Base-by-base conservation (phyloP, 78 protist species). In the Dictyostelium firmibasis region DNA sequence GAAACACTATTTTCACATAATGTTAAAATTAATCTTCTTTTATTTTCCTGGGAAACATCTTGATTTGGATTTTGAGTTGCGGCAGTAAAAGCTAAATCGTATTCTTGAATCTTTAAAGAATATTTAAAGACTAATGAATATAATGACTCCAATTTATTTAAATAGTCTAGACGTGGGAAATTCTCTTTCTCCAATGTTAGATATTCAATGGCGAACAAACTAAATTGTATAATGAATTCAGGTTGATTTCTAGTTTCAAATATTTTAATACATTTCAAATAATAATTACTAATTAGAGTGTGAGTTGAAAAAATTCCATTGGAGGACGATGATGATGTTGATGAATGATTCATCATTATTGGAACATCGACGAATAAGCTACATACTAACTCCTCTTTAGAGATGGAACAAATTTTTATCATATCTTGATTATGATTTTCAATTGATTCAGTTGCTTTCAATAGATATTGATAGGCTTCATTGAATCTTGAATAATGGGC, bases 201-300 rank as follows among this genome's bases (percentile, higher is more conserved):
- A 35, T 33, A 70, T 3, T 81, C 78, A 0, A 89, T 50, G 0
- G 94, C 85, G 38, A 69, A 47, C 23, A 89, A 33, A 36, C 86
- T 79, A 14, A 81, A 29, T 44, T 89, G 94, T 18, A 89, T 81
- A 8, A 78, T 47, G 27, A 62, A 89, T 27, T 89, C 94, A 2
- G 75, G 60, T 35, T 81, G 94, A 23, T 81, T 64, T 27, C 87
- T n/a, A 11, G 74, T 35, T 69, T 89, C 94, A 81, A 81, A 89
- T 1, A 89, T 64, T 57, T 69, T 89, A 8, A 84, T 67, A 69
- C 87, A 89, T 64, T 89, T 89, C 23, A 81, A 8, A 43, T 62
- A 50, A 62, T 43, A 81, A 14, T 89, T 78, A 10, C 20, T 3
- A 31, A 81, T 25, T 20, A 81, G 25, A 1, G 27, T 10, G 5